Evolutionary conservation across 129 eudicot genomes (phyloP).

Genomic region (Oenanthe sinensis): DNA sequence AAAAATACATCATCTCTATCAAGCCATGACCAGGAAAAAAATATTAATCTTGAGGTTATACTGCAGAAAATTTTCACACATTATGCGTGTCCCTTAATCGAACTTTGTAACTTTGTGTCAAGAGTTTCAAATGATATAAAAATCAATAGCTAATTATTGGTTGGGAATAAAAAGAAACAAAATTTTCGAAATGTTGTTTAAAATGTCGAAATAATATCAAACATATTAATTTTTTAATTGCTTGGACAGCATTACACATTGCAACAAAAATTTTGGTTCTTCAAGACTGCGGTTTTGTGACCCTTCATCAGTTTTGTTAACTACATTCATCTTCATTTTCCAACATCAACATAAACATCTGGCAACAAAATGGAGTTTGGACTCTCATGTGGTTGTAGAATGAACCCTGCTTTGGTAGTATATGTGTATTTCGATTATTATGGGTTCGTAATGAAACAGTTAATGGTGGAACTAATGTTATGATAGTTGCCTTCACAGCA

Average conservation of each 20-base stretch:
- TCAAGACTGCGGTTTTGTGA: not conserved
- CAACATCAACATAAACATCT: not conserved
- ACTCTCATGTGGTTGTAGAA: not conserved
- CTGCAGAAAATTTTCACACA: not conserved
- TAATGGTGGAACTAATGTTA: not conserved
- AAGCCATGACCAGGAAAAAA: no score
- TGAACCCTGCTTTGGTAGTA: not conserved
- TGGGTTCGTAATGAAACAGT: not conserved
- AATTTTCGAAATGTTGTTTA: not conserved
- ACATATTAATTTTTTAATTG: no score
- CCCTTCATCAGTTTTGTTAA: not conserved
- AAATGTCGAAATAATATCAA: not conserved
- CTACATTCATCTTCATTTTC: not conserved
- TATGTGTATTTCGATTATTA: not conserved
- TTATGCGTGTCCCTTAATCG: not conserved
- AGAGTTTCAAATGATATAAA: not conserved
- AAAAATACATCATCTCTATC: no score
- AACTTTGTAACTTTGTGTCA: not conserved
- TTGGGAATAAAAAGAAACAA: not conserved
- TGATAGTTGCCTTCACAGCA: not conserved
- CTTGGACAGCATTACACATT: no score
- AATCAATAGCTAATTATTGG: not conserved
- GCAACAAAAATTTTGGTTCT: not conserved
- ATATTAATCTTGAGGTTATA: no score
- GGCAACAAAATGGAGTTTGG: not conserved